phyloP scores from a whole-genome alignment of 2,329 filamentous ascomycete genomes.

The Scleromitrula shiraiana region DNA sequence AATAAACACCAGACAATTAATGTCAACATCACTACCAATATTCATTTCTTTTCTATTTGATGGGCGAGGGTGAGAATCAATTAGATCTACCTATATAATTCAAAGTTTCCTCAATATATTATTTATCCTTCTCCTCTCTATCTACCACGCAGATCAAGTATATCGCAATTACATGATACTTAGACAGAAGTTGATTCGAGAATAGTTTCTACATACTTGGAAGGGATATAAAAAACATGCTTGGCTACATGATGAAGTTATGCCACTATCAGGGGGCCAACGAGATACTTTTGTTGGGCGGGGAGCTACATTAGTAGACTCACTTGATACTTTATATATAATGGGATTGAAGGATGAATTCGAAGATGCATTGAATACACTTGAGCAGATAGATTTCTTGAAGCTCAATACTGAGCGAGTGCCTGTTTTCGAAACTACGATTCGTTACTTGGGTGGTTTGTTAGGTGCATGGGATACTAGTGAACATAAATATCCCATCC shows the following conservation, averaged over 20 bases:
- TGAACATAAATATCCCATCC: constrained; percentile 48
- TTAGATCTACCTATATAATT: no score
- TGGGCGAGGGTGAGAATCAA: no score
- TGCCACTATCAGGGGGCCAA: constrained; percentile 56
- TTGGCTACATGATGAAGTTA: constrained; percentile 78
- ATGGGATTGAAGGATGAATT: constrained; percentile 72
- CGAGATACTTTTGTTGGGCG: constrained; percentile 82
- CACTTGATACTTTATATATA: constrained; percentile 75
- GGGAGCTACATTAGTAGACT: constrained; percentile 78
- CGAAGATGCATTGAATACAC: constrained; percentile 60
- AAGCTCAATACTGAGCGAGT: constrained; percentile 11
- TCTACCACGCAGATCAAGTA: no score
- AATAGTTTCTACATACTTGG: constrained; percentile 43
- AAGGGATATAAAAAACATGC: constrained; percentile 68
- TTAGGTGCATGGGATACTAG: constrained; percentile 41
- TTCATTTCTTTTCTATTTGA: no score
- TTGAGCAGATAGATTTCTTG: constrained; percentile 32
- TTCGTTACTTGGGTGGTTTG: constrained; percentile 20
- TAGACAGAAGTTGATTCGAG: constrained; percentile 9
- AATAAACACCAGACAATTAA: no score
- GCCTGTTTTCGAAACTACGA: constrained; percentile 19
- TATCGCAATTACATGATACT: no score
- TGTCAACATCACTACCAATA: no score
- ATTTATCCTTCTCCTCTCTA: no score
- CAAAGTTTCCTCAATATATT: no score